Evolutionary conservation across 2,329 filamentous ascomycete species (phyloP), one percentile per base, ranked within the genome.

Genomic region (Achaetomium macrosporum): DNA sequence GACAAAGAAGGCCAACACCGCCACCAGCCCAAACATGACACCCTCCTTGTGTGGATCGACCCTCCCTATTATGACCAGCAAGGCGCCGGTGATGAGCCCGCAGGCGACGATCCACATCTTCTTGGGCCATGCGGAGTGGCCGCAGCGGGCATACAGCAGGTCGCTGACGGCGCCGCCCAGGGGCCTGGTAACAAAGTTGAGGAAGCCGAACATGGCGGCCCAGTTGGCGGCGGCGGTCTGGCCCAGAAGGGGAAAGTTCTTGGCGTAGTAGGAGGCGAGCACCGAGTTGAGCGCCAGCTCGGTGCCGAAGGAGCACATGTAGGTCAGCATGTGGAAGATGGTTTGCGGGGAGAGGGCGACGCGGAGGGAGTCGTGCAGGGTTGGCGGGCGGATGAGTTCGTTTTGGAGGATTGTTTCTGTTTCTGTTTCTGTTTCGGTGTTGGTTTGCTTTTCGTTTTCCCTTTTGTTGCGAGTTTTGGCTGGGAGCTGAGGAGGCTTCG

Each of bases 1-100:
- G 41, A 90, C 71, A 73, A 95, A 95, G 66, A 95, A 77, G 1
- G 87, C 88, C 72, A 90, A 78, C 10, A 88, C 78, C 1, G 85
- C 84, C 9, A 95, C 73, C 6, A 96, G 81, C 1, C 87, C 88
- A 51, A 93, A 83, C 76, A 95, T 84, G 2, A 37, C n/a, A n/a
- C 44, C 70, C 44, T 84, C 68, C 20, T 77, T 65, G 25, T 83
- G 77, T 0, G 87, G 78, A 66, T 93, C 73, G 63, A 82, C 74
- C 1, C 76, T 71, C 19, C 85, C 87, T 62, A 84, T 76, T 55
- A 84, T 67, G 52, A 91, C 77, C 17, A 79, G 71, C 25, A 85
- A 50, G 6, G 74, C 74, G 59, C 88, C 85, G 19, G 78, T 79
- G 45, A 80, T 62, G 1, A 83, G 69, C 2, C 86, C 88, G 61